Base-by-base conservation (phyloP, 352 stramenopile genomes). In the Phytophthora crassamura region DNA sequence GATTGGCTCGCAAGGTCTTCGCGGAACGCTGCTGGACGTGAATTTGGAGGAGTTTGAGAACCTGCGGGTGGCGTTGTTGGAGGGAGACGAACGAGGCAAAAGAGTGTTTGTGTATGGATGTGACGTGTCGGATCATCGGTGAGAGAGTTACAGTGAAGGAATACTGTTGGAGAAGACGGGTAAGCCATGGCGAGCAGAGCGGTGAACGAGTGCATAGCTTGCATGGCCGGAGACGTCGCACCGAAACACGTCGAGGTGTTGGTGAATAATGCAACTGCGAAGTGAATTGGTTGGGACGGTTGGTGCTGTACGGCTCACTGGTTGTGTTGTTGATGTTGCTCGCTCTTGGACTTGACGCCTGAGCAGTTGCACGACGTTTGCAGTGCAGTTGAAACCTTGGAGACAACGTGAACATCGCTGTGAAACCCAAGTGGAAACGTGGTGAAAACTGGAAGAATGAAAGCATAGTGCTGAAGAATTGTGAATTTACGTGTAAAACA, bases 111-210 rank as follows among this genome's bases (percentile, higher is more conserved):
- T 74, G 4, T 88, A 79, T 41, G 61, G 81, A 32, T 94, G 86
- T 67, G 73, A 93, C 54, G 78, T 94, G 15, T 74, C 81, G 7
- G 77, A 93, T 16, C 54, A 90, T 46, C 45, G 39, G 86, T 93
- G 64, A 10, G 73, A 64, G 50, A n/a, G 12, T 9, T 51, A 36
- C 38, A 12, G 54, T 5, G 18, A 33, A 39, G 62, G 30, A 59
- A 10, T 40, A 25, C 49, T 43, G 22, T 46, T 20, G 32, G 14
- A 16, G 5, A 11, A 32, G 35, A 22, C 30, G 14, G n/a, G 22
- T 4, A 25, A 25, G 22, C 2, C 22, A 25, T 25, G 22, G 22
- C 3, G 22, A 25, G 1, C 22, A 88, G 79, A 38, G 64, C 65
- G 7, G 77, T 88, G 45, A 33, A 72, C 18, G 46, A 36, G 15